These are phyloP conservation scores for Suillus subaureus DNA, from an alignment of 768 basidiomycete genomes.

Conservation along the genomic window DNA sequence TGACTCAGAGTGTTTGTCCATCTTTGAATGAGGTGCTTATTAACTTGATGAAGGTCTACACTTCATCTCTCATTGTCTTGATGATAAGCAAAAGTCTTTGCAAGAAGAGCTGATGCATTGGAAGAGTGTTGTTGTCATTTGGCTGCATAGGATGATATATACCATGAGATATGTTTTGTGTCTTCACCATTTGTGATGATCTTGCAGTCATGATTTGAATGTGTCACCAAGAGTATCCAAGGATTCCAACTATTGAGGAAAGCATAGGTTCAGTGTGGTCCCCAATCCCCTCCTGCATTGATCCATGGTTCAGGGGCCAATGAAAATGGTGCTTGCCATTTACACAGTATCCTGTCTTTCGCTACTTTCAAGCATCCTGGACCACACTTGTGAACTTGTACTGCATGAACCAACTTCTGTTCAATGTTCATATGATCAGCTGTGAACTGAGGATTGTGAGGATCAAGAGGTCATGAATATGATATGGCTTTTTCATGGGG, in stretches of 20 bases:
- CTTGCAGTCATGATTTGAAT: conserved; percentile 43
- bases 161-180: conserved; percentile 36
- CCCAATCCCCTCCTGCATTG: neutral
- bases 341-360: neutral
- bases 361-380: neutral
- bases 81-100: neutral
- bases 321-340: neutral
- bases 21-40: conserved; percentile 29
- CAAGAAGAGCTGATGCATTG: neutral
- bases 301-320: neutral
- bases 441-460: neutral
- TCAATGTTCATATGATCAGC: no score
- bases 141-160: conserved; percentile 35
- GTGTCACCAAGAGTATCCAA: neutral
- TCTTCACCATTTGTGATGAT: conserved; percentile 37
- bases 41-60: neutral
- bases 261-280: neutral
- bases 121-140: conserved; percentile 32
- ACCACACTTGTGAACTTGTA: neutral
- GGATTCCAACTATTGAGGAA: neutral
- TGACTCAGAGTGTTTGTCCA: conserved; percentile 28
- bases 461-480: neutral
- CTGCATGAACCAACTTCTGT: no score
- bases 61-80: neutral
- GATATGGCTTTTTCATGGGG: neutral